Percentiles rank a stretch among this genome's conserved stretches.
These are phyloP conservation scores for Trametes villosa DNA, from an alignment of 768 basidiomycete genomes.

Conservation along the genomic window DNA sequence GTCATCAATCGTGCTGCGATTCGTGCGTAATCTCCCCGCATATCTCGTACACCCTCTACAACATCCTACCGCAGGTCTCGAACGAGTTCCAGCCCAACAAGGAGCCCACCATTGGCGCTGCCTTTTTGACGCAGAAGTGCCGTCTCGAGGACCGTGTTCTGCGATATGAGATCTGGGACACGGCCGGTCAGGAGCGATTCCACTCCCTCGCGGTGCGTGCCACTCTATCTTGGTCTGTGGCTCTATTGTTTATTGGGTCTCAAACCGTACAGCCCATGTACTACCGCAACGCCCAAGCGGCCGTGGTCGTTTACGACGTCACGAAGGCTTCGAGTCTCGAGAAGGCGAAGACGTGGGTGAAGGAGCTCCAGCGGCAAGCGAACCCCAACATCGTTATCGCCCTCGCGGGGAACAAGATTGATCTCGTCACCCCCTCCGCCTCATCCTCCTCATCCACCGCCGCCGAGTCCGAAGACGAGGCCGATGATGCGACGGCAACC, in stretches of 20 bases:
- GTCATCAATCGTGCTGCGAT: conserved; percentile 97
- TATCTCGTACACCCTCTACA: neutral
- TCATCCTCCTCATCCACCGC: conserved; percentile 53
- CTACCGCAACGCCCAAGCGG: conserved; percentile 97
- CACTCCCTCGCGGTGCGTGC: conserved; percentile 89
- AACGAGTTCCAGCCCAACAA: conserved; percentile 99
- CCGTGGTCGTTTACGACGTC: conserved; percentile 97
- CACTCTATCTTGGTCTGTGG: neutral
- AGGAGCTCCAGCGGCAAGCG: conserved; percentile 97
- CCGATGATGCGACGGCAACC: conserved; percentile 90
- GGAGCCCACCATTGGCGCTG: conserved; percentile 97
- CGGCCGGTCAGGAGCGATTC: conserved; percentile 94
- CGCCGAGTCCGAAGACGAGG: conserved; percentile 84
- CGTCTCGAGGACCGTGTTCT: conserved; percentile 92
- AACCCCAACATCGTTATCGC: conserved; percentile 99
- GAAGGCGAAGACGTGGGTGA: conserved; percentile 99
- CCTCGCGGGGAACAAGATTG: conserved; percentile 96
- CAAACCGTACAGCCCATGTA: conserved; percentile 82
- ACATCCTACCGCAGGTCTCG: conserved; percentile 60
- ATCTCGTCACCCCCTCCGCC: conserved; percentile 75
- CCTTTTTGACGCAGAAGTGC: conserved; percentile 94
- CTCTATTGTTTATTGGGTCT: neutral
- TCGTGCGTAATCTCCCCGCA: conserved; percentile 58
- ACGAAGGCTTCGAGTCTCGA: conserved; percentile 95
- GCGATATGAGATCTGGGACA: conserved; percentile 98